These are phyloP conservation scores for Vitis amurensis DNA, from an alignment of 164 flowering plant genomes.

Conservation along the genomic window DNA sequence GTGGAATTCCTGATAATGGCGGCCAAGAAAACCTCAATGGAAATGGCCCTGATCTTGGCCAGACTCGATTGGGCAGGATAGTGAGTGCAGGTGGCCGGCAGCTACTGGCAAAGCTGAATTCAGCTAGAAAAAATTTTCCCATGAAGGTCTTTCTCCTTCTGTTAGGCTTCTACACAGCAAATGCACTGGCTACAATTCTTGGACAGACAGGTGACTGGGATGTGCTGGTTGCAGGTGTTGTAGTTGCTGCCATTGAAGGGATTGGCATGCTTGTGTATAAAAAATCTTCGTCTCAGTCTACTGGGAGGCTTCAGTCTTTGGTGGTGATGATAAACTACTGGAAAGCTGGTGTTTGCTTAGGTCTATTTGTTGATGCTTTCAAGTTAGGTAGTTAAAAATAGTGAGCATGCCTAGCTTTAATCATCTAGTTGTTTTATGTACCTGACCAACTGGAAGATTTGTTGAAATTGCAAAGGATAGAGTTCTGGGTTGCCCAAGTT, in stretches of 20 bases:
- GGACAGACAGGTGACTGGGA: constrained; percentile 99
- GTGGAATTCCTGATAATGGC: constrained; percentile 54
- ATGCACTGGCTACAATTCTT: constrained; percentile 87
- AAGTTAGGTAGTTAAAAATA: constrained; percentile 68
- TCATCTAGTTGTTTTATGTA: too few relatives aligned
- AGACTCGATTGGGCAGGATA: constrained; percentile 83
- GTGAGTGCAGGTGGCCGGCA: constrained; percentile 71
- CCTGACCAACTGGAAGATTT: too few relatives aligned
- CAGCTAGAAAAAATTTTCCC: constrained; percentile 82
- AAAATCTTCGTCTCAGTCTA: constrained; percentile 40
- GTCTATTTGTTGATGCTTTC: constrained; percentile 96
- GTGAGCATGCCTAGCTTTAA: too few relatives aligned
- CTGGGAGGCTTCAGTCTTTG: constrained; percentile 61
- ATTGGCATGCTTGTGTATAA: constrained; percentile 88
- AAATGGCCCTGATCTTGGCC: constrained; percentile 48
- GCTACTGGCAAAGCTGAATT: constrained; percentile 71
- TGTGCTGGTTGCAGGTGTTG: constrained; percentile 91
- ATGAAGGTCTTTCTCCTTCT: constrained; percentile 86
- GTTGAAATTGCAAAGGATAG: too few relatives aligned
- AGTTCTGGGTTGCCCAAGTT: too few relatives aligned
- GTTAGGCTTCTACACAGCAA: constrained; percentile 93
- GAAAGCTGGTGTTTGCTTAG: constrained; percentile 98
- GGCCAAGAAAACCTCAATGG: constrained; percentile 44
- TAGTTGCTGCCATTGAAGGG: constrained; percentile 94
- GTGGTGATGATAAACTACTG: constrained; percentile 82